phyloP scores from a whole-genome alignment of 1,284 basidiomycete species.

The Moesziomyces sp. region DNA sequence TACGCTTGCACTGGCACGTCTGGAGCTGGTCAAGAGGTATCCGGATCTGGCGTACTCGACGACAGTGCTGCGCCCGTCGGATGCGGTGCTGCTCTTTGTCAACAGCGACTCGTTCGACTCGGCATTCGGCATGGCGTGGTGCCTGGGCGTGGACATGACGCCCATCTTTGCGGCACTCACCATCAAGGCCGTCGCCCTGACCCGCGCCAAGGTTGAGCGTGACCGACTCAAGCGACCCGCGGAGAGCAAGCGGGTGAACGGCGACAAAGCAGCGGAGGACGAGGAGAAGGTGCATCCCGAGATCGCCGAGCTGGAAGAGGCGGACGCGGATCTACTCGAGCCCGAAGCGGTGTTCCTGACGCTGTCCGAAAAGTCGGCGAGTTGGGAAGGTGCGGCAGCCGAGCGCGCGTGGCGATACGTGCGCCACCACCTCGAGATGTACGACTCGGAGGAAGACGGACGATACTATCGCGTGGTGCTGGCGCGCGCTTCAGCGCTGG shows the following conservation, averaged over 20 bases:
- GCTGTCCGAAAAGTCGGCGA: constrained; percentile 68
- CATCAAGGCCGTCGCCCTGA: constrained; percentile 75
- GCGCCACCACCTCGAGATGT: constrained; percentile 79
- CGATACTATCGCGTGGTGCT: constrained; percentile 75
- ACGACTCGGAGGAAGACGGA: constrained; percentile 74
- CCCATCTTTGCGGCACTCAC: constrained; percentile 84
- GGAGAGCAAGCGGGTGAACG: constrained; percentile 5
- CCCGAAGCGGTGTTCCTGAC: constrained; percentile 56
- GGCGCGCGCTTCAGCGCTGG: constrained; percentile 17
- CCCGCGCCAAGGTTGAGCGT: constrained; percentile 32
- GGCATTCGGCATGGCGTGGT: constrained; percentile 81
- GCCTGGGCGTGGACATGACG: constrained; percentile 84
- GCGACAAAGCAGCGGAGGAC: constrained; percentile 10
- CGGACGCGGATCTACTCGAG: constrained; percentile 51
- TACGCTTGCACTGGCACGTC: constrained; percentile 79
- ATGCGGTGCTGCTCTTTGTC: constrained; percentile 82
- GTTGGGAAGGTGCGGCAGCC: constrained; percentile 82
- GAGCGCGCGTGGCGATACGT: constrained; percentile 90
- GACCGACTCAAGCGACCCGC: constrained; percentile 7
- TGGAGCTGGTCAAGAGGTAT: constrained; percentile 78
- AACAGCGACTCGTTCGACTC: constrained; percentile 82
- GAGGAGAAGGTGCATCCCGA: constrained; percentile 38
- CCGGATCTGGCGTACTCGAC: constrained; percentile 70
- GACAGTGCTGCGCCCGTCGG: constrained; percentile 60
- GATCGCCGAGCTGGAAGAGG: constrained; percentile 49